Evolutionary conservation across 805 yeast species (phyloP), one percentile per base, ranked within the genome.

Genomic region (Kodamaea kakaduensis): DNA sequence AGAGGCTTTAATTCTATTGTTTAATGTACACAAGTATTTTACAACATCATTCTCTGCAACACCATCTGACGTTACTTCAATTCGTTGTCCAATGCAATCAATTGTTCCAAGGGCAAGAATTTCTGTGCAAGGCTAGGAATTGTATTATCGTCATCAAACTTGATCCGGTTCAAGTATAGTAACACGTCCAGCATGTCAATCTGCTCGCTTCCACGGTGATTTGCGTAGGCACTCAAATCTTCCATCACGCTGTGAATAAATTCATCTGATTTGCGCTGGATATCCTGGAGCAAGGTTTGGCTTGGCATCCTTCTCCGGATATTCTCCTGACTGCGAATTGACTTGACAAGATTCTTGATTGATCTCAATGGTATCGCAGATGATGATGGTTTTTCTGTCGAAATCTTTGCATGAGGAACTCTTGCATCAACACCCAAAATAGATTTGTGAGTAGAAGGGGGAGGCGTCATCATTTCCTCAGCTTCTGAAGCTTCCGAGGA

Each of bases 141-240:
- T 12, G 40, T 50, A 17, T 54, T 51, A 3, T 49, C 38, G 13
- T 47, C 52, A 10, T 45, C 25, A 25, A 60, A 51, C 15, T 52
- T 54, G 14, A 63, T 46, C 21, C 69, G 42, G 27, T 60, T 56
- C 31, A 65, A 38, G 27, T 48, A 59, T 20, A 66, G 46, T n/a
- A 65, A 36, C 1, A 61, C 63, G 43, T 66, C 72, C 13, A 47
- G 50, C 28, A 64, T 47, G 28, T 47, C 46, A n/a, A 66, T 59
- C 5, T 44, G 44, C 16, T 53, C 46, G 9, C 60, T 43, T 13
- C 52, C 47, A 10, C 48, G 19, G 42, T 66, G 72, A 6, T 38
- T 39, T 10, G 69, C 63, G 44, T 61, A 66, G 3, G 64, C 65
- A 22, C 49, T 51, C 34, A 66, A 46, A 37, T 65, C 70, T 3